Conservation (phyloP, 495 filamentous ascomycete genomes). For the Choiromyces venosus region DNA sequence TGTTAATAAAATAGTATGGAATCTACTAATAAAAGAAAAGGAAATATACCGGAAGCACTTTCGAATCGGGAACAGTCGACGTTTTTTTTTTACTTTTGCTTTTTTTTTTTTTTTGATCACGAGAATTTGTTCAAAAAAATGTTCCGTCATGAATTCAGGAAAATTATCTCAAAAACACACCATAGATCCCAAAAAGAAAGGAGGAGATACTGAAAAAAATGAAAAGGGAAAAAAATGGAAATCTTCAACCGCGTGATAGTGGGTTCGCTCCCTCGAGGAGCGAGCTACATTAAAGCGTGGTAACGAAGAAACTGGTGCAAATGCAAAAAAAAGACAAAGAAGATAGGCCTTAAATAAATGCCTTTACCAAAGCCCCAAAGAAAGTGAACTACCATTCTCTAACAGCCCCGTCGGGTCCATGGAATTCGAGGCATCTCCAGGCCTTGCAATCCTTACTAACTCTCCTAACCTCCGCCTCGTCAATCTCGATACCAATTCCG, state of each 20-base stretch:
- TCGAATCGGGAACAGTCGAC: neutral
- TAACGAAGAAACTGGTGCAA: neutral
- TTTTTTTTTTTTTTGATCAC: neutral
- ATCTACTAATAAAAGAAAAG: neutral
- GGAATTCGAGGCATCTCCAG: slow-evolving; percentile 60
- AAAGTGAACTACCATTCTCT: slow-evolving; percentile 60
- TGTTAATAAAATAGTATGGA: neutral
- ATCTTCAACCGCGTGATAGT: neutral
- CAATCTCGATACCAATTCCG: slow-evolving; percentile 69
- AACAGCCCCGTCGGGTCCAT: slow-evolving; percentile 64
- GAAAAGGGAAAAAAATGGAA: neutral
- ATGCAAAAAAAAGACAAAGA: neutral
- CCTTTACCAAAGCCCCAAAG: neutral
- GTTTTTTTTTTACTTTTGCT: no score
- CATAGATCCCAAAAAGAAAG: neutral
- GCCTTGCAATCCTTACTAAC: slow-evolving; percentile 50
- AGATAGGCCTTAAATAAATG: neutral
- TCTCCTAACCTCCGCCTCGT: slow-evolving; percentile 61
- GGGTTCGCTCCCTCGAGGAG: neutral
- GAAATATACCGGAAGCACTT: neutral
- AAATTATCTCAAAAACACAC: neutral
- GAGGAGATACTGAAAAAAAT: neutral
- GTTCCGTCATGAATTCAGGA: neutral
- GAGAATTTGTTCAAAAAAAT: neutral
- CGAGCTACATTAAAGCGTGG: neutral